phyloP scores from a whole-genome alignment of 2,329 filamentous ascomycete genomes.

The Epichloe uncinata region DNA sequence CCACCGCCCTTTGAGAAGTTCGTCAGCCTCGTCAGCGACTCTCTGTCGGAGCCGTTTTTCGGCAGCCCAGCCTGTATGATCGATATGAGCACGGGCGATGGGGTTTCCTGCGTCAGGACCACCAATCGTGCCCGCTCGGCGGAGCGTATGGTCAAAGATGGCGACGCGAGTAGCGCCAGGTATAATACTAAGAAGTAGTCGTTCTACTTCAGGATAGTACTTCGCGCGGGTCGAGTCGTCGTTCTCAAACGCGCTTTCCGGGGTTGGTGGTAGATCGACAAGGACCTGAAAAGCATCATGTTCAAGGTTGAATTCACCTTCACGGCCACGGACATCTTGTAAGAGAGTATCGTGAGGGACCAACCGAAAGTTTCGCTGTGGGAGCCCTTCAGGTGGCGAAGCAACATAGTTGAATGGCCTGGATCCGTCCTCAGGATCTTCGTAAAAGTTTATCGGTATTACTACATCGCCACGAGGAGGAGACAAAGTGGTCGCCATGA shows the following conservation, averaged over 20 bases:
- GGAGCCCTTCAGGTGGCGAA: not conserved
- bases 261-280: constrained; percentile 39
- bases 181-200: constrained; percentile 52
- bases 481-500: not conserved
- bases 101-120: constrained; percentile 39
- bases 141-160: constrained; percentile 81
- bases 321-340: not conserved
- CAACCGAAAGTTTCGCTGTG: not conserved
- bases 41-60: constrained; percentile 54
- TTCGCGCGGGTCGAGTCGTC: constrained; percentile 53
- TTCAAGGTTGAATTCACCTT: not conserved
- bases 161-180: constrained; percentile 53
- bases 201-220: constrained; percentile 80
- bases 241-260: constrained; percentile 43
- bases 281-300: constrained; percentile 59
- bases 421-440: not conserved
- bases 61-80: constrained; percentile 60
- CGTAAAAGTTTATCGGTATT: not conserved
- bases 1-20: constrained; percentile 53
- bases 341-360: not conserved
- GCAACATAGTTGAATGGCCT: not conserved
- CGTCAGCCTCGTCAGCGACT: constrained; percentile 52
- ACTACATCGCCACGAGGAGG: not conserved
- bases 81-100: constrained; percentile 65
- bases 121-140: constrained; percentile 46